Evolutionary conservation across 306 rosid genomes (phyloP).

Genomic region (Rosa chinensis): DNA sequence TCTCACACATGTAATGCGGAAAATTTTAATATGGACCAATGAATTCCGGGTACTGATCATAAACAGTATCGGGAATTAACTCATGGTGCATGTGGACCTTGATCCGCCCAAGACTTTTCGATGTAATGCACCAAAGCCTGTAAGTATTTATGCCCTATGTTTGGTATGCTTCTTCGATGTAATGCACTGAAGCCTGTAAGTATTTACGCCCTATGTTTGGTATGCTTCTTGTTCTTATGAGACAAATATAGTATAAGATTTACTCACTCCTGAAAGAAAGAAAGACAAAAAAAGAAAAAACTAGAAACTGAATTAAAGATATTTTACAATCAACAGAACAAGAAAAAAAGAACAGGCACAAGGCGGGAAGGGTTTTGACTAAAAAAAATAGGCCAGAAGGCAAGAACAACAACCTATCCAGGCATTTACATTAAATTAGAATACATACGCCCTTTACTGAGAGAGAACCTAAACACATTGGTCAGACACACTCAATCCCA

Average conservation of each 20-base stretch:
- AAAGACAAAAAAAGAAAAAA: neutral
- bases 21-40: too few species aligned
- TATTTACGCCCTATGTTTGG: neutral
- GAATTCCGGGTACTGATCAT: too few species aligned
- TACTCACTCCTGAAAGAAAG: neutral
- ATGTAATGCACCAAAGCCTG: neutral
- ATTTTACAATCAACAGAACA: neutral
- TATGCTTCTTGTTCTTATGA: neutral
- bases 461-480: neutral
- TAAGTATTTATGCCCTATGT: neutral
- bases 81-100: too few species aligned
- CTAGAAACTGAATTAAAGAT: neutral
- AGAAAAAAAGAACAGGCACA: neutral
- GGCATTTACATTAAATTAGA: conserved; percentile 18
- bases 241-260: neutral
- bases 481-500: neutral
- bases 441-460: neutral
- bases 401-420: neutral
- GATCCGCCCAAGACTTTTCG: neutral
- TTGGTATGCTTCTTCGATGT: neutral
- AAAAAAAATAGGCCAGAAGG: neutral
- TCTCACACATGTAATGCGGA: neutral
- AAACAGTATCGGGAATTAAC: too few species aligned
- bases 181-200: neutral
- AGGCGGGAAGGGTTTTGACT: neutral